Conservation (phyloP, 2,329 filamentous ascomycete species). For the Nothomitra cinnamomea region DNA sequence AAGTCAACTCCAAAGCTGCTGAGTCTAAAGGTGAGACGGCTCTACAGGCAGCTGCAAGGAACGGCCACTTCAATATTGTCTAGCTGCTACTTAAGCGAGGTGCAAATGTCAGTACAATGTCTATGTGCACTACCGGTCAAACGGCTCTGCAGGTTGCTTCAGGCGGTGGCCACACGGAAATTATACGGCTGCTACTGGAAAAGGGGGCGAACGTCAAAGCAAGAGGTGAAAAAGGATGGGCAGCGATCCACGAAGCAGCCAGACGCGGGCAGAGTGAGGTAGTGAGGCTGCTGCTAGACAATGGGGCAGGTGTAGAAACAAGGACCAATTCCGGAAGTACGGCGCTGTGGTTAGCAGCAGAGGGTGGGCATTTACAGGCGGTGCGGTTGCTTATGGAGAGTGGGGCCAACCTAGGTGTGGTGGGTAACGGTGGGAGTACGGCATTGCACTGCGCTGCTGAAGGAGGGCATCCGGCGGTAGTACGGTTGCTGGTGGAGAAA, state of each 20-base stretch:
- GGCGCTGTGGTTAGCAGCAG: neutral
- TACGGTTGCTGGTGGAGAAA: neutral
- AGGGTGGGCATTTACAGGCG: neutral
- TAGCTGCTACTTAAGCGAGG: constrained; percentile 7
- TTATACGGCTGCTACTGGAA: constrained; percentile 12
- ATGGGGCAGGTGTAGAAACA: neutral
- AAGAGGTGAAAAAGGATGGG: constrained; percentile 10
- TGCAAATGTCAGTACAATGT: constrained; percentile 7
- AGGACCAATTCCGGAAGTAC: neutral
- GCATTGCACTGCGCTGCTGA: neutral
- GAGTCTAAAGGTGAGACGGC: neutral
- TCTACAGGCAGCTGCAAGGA: neutral
- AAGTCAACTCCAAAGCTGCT: neutral
- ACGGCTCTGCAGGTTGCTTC: neutral
- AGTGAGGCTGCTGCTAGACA: constrained; percentile 5
- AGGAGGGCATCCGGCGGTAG: neutral
- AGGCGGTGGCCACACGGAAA: neutral
- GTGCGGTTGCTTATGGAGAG: neutral
- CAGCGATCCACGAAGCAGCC: constrained; percentile 3
- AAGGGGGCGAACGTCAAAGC: constrained; percentile 6
- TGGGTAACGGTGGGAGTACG: neutral
- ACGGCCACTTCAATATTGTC: neutral
- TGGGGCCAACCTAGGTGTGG: neutral
- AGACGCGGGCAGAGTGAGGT: neutral
- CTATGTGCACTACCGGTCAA: neutral